phyloP scores from a whole-genome alignment of 345 rosid species.

The Linum usitatissimum region DNA sequence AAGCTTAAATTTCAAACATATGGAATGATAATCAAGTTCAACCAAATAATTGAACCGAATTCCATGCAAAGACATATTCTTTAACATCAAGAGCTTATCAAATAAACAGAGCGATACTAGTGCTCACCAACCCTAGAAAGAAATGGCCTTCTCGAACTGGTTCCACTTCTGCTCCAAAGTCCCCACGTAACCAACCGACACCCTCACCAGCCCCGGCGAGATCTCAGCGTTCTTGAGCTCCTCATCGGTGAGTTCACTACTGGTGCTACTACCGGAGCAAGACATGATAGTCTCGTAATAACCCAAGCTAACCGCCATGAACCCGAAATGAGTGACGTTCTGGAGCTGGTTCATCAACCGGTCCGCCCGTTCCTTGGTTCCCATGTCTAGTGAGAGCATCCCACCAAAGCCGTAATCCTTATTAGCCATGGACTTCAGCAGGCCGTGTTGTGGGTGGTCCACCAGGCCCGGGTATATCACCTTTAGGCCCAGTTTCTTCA shows the following conservation, averaged over 20 bases:
- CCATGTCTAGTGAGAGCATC: conserved; percentile 73
- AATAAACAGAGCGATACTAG: too few relatives aligned
- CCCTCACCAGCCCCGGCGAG: conserved; percentile 75
- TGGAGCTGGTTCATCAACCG: conserved; percentile 66
- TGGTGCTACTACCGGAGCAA: conserved; percentile 90
- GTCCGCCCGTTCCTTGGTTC: conserved; percentile 72
- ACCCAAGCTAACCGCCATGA: conserved; percentile 97
- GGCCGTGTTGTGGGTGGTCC: conserved; percentile 65
- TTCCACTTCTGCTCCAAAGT: conserved; percentile 82
- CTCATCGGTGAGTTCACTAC: conserved; percentile 59
- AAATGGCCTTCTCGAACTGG: conserved; percentile 71
- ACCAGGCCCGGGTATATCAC: conserved; percentile 81
- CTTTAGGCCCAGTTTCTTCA: conserved; percentile 60
- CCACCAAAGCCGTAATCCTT: conserved; percentile 82
- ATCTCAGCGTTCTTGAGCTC: conserved; percentile 73
- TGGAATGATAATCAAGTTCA: too few relatives aligned
- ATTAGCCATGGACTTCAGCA: conserved; percentile 49
- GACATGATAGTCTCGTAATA: conserved; percentile 90
- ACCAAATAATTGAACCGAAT: too few relatives aligned
- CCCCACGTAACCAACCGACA: conserved; percentile 82
- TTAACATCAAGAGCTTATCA: too few relatives aligned
- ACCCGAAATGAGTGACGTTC: conserved; percentile 67
- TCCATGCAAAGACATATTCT: too few relatives aligned
- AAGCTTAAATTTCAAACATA: too few relatives aligned
- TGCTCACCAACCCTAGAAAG: neutral